Conservation (phyloP, 257 asterid species). For the Solanum arcanum region DNA sequence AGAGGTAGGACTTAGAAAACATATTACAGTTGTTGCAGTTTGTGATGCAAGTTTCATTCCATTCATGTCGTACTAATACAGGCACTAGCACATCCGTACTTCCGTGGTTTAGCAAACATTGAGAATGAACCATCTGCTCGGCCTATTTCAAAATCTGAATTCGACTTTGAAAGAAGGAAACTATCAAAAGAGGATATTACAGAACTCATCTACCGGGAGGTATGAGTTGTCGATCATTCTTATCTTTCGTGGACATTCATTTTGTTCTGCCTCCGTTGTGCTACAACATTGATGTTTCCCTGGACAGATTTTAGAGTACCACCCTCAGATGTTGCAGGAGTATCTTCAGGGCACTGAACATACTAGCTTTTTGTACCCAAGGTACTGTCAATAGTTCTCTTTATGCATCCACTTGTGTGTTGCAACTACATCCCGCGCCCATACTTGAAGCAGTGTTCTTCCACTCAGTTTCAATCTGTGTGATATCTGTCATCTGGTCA, state of each 20-base stretch:
- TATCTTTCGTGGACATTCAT: background rate
- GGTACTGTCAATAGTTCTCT: conserved; percentile 34
- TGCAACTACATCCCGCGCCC: background rate
- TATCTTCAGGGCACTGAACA: conserved; percentile 79
- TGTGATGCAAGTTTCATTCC: background rate
- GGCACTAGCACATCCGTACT: conserved; percentile 89
- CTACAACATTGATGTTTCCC: background rate
- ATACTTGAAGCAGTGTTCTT: background rate
- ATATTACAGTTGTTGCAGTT: background rate
- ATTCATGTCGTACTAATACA: conserved; percentile 7
- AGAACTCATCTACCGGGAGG: conserved; percentile 89
- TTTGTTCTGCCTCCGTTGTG: background rate
- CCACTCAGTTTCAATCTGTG: background rate
- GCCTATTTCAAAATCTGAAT: conserved; percentile 80
- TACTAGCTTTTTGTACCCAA: conserved; percentile 94
- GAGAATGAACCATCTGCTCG: conserved; percentile 77
- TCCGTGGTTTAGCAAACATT: conserved; percentile 58
- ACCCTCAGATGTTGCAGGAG: conserved; percentile 99
- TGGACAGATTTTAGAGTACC: conserved; percentile 97
- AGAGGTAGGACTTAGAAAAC: conserved; percentile 31
- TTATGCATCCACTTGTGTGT: background rate
- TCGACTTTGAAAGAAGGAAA: conserved; percentile 80
- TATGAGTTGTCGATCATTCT: conserved; percentile 16
- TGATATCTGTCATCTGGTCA: background rate
- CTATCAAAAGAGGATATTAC: conserved; percentile 64